Evolutionary conservation across 225 moss, liverwort and hornwort genomes (phyloP), one percentile per base, ranked within the genome.

Genomic region (Polytrichum commune): DNA sequence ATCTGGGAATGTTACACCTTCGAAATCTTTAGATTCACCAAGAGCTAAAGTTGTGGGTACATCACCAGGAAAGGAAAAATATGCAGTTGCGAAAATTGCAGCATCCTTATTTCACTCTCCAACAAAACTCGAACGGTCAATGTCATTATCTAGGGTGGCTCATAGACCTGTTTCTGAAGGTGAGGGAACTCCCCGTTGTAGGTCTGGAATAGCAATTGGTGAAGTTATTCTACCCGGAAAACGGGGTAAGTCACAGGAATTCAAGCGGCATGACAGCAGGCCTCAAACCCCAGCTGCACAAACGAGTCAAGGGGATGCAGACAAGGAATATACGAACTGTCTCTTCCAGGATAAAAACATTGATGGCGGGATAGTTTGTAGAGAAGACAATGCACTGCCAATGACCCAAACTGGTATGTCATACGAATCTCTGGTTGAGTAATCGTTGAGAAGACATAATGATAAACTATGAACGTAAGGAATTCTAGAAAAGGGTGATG

Each of bases 41-140:
- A 73, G 70, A 70, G 73, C 76, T 1, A 81, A 74, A 63, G 73
- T 55, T 27, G 68, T n/a, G 26, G 67, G 55, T 58, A 62, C 68
- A 54, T 30, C 73, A 61, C 55, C 71, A 55, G 73, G 67, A 33
- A 55, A 70, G 46, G 84, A 79, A 18, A 83, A 76, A 60, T 75
- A 60, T 60, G 65, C 72, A 28, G 72, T 81, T 26, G 60, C 70
- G 6, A 83, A 71, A 64, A 61, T 76, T 67, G 63, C 79, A 73
- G 70, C 79, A 27, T 75, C 83, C 5, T 35, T 76, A 19, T 71
- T 79, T 54, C 68, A 76, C 28, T 79, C 79, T 58, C 83, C 79
- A 70, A 79, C 73, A 64, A 74, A 79, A 55, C 76, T 83, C 71
- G 76, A 79, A 76, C 76, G 79, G 46, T 79, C 83, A 20, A 64